Base-by-base conservation (phyloP, 2,329 filamentous ascomycete genomes). In the Talaromyces rugulosus region DNA sequence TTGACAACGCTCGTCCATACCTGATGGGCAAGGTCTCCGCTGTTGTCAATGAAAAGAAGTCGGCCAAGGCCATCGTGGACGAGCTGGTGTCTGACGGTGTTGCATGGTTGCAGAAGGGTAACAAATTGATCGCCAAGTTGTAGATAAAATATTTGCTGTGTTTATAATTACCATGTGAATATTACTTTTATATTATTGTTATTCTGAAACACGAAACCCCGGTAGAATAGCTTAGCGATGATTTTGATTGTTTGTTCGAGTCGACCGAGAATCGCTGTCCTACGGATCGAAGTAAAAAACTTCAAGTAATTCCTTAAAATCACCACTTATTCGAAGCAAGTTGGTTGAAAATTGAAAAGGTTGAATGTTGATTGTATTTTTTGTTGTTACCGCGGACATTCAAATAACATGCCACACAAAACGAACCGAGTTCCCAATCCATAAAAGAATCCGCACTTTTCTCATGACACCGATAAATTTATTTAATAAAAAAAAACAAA, bases 11-110 rank as follows among this genome's bases (percentile, higher is more conserved):
- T 72, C 85, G 92, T 63, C 93, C 93, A 14, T 96, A 87, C 83
- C 80, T 97, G 69, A 99, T 99, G 95, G 95, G 95, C 77, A 96
- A 98, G 85, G 94, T 91, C 64, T 90, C 95, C 42, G 94, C 95
- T 31, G 91, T 97, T 34, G 90, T 95, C 61, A 95, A 94, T 73
- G 92, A 98, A 81, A 90, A 89, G 83, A 96, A 96, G 87, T 81
- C 85, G 44, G 95, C 95, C 65, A 96, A 93, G 85, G 90, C 78
- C 18, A 94, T 99, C 64, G 89, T 99, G 44, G 95, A 99, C 72
- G 95, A 99, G 82, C 89, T 99, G 70, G 90, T 99, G 66, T 78
- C 81, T 58, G 93, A 96, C 73, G 95, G 93, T 47, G 87, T 91
- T 62, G 82, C 82, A 64, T 85, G 84, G 76, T 76, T 96, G 69